Conservation (phyloP, 2,329 filamentous ascomycete species). For the Aquanectria penicillioides region DNA sequence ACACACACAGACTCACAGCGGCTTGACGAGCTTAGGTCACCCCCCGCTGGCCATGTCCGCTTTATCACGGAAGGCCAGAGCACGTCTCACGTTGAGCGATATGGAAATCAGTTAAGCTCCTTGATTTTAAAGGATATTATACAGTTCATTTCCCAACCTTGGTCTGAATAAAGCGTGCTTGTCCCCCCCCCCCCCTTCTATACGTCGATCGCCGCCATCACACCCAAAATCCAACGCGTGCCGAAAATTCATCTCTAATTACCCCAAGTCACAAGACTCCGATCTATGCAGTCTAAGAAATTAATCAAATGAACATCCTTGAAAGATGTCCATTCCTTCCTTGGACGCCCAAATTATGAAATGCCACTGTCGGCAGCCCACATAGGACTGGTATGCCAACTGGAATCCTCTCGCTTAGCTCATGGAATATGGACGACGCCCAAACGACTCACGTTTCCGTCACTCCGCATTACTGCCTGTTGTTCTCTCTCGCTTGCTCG, state of each 20-base stretch:
- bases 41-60: background rate
- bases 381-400: background rate
- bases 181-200: too few species aligned
- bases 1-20: too few species aligned
- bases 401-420: slow-evolving; percentile 6
- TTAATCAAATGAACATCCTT: slow-evolving; percentile 7
- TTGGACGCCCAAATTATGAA: background rate
- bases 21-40: background rate
- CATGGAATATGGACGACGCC: background rate
- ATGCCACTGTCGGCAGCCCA: slow-evolving; percentile 7
- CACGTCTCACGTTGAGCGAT: background rate
- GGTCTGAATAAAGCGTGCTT: too few species aligned
- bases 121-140: too few species aligned
- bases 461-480: background rate
- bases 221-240: too few species aligned
- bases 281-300: slow-evolving; percentile 1
- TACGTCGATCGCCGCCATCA: too few species aligned
- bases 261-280: background rate
- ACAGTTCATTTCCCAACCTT: too few species aligned
- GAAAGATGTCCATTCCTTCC: slow-evolving; percentile 5
- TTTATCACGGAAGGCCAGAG: slow-evolving; percentile 8
- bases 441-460: background rate
- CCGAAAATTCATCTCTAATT: background rate
- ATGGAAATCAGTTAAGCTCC: too few species aligned
- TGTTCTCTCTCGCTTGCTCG: background rate